These are phyloP conservation scores for Vigna unguiculata DNA, from an alignment of 306 rosid genomes.

Conservation along the genomic window DNA sequence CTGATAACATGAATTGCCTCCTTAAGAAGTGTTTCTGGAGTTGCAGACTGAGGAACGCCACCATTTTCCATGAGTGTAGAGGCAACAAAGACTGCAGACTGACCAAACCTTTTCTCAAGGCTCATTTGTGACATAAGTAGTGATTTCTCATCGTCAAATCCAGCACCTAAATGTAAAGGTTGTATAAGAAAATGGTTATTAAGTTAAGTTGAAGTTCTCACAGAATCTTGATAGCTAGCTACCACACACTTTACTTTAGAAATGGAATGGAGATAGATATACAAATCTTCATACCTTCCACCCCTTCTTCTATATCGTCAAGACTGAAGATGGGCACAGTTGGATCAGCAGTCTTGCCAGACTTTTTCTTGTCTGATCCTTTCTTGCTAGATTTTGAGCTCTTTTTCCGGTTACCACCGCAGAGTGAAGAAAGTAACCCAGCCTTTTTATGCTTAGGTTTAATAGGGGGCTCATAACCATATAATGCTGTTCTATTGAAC, in stretches of 20 bases:
- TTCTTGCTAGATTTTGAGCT: constrained; percentile 72
- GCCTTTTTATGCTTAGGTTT: constrained; percentile 75
- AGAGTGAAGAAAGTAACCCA: constrained; percentile 70
- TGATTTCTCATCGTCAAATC: constrained; percentile 88
- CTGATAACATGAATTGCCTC: constrained; percentile 96
- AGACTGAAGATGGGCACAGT: constrained; percentile 83
- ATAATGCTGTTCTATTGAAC: constrained; percentile 86
- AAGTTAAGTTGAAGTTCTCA: constrained; percentile 1
- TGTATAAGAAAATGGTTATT: neutral
- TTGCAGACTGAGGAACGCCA: constrained; percentile 95
- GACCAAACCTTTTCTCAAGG: constrained; percentile 90
- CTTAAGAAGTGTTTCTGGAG: constrained; percentile 91
- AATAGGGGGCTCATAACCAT: constrained; percentile 87
- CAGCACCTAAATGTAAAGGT: constrained; percentile 62
- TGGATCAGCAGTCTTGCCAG: constrained; percentile 74
- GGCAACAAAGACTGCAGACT: constrained; percentile 89
- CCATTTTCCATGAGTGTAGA: constrained; percentile 96
- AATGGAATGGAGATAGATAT: constrained; percentile 19
- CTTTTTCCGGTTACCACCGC: constrained; percentile 76
- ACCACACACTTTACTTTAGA: constrained; percentile 2
- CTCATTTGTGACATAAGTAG: constrained; percentile 91
- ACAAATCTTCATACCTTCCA: constrained; percentile 66
- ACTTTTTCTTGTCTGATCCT: constrained; percentile 77
- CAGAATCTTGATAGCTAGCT: constrained; percentile 20
- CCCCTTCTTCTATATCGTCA: constrained; percentile 89